Percentiles rank a stretch among this genome's conserved stretches.
phyloP scores from a whole-genome alignment of 805 yeast species.

The Lachancea fermentati region DNA sequence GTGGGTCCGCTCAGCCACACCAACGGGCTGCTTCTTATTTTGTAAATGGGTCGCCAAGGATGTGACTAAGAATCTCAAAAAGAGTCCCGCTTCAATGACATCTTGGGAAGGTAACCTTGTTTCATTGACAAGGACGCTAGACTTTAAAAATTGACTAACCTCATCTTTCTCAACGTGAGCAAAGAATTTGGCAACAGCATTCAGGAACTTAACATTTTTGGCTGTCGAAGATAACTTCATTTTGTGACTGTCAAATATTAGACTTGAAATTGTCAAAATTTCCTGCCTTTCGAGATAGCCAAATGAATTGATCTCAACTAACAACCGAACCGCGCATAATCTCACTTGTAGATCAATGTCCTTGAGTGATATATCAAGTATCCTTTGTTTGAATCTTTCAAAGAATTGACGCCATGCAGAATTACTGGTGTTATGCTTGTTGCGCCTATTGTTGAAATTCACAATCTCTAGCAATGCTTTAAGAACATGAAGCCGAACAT shows the following conservation, averaged over 20 bases:
- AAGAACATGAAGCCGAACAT: slow-evolving; percentile 62
- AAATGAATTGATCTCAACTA: slow-evolving; percentile 48
- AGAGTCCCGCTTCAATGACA: slow-evolving; percentile 22
- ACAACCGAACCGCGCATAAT: slow-evolving; percentile 43
- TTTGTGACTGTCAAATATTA: slow-evolving; percentile 38
- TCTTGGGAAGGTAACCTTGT: slow-evolving; percentile 14
- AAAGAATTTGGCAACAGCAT: slow-evolving; percentile 53
- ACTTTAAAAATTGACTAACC: slow-evolving; percentile 34
- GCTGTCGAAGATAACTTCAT: slow-evolving; percentile 29
- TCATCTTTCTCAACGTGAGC: slow-evolving; percentile 39
- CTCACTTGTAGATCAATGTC: slow-evolving; percentile 56
- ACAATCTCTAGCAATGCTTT: slow-evolving; percentile 48
- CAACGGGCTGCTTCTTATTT: slow-evolving; percentile 8
- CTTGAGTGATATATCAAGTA: slow-evolving; percentile 54
- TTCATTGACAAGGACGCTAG: slow-evolving; percentile 14
- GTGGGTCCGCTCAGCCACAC: slow-evolving; percentile 13
- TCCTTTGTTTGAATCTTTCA: slow-evolving; percentile 60
- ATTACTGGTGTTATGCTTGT: slow-evolving; percentile 37
- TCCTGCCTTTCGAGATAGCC: slow-evolving; percentile 65
- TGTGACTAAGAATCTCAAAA: slow-evolving; percentile 22
- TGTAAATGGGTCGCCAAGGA: slow-evolving; percentile 20
- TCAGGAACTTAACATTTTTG: slow-evolving; percentile 29
- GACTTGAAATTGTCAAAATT: slow-evolving; percentile 37
- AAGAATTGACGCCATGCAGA: slow-evolving; percentile 74
- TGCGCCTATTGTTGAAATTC: slow-evolving; percentile 23